Evolutionary conservation across 306 rosid species (phyloP).

Genomic region (Cajanus cajan): DNA sequence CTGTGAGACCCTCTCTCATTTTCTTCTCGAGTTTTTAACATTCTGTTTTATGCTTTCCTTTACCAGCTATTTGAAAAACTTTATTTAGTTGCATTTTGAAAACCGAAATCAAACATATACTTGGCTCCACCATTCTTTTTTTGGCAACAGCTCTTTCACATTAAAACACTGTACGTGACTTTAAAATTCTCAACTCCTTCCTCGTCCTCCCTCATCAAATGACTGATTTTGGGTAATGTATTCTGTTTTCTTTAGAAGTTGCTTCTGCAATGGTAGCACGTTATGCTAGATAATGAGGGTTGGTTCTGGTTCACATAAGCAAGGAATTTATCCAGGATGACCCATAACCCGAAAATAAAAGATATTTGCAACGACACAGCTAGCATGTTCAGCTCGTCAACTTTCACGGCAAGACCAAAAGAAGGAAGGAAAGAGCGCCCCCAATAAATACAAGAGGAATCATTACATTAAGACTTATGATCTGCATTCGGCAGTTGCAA

Average conservation of each 20-base stretch:
- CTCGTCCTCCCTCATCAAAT: neutral
- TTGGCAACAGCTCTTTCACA: neutral
- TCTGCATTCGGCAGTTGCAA: conserved; percentile 26
- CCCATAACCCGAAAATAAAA: neutral
- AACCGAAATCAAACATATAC: too few species aligned
- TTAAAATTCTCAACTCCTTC: neutral
- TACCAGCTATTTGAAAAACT: too few species aligned
- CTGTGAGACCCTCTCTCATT: too few species aligned
- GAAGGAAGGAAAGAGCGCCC: neutral
- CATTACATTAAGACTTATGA: neutral
- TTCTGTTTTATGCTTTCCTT: too few species aligned
- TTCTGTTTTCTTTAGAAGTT: neutral
- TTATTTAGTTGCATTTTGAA: too few species aligned
- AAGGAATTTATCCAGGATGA: neutral
- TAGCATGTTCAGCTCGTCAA: neutral
- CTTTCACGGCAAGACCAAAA: neutral
- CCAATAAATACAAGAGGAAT: neutral
- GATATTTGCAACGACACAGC: neutral
- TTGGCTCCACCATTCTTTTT: too few species aligned
- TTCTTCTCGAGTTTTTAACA: too few species aligned
- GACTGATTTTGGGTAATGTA: neutral
- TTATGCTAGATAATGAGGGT: neutral
- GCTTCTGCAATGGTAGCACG: neutral
- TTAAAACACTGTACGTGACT: neutral
- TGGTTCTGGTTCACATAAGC: neutral